Base-by-base conservation (phyloP, 2,329 filamentous ascomycete genomes). In the Colletotrichum cordylinicola region DNA sequence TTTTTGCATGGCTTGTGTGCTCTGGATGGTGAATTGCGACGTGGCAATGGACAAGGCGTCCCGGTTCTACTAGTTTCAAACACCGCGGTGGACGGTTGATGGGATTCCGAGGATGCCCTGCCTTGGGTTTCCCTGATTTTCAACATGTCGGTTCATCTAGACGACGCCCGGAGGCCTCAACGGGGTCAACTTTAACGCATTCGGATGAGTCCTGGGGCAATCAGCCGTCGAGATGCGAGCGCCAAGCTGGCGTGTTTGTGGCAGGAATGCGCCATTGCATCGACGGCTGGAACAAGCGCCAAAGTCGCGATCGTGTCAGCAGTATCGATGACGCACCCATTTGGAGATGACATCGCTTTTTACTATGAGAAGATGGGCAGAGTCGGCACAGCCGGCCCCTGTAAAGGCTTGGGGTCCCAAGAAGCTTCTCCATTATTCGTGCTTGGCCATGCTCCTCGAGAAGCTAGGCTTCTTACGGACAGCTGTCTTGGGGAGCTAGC, bases 291-390 rank as follows among this genome's bases (percentile, higher is more conserved):
- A 39, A 52, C 65, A 75, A 65, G 70, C 64, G 74, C 73, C 73
- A 64, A 67, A 72, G 9, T 60, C 18, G 56, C 74, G 74, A 76
- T 76, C 74, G 65, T 29, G n/a, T 37, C 64, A 52, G 6, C 29
- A 31, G 21, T 61, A 60, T 76, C 74, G 74, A 76, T 76, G 74
- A 76, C 74, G 74, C 74, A 76, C 58, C 33, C 35, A 69, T 60
- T 58, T 12, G 21, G 43, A 31, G 33, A 60, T 33, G 48, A 29
- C 29, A 76, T 76, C 58, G 65, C 16, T 64, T 13, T 64, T 64
- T 64, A 27, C 31, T 48, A 52, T 52, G 55, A 15, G 16, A 4
- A 4, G 12, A 52, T 35, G 43, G 27, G 21, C 31, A 21, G 24
- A 64, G 16, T 56, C 70, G 70, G 70, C 74, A 73, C 70, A 74